Conservation (phyloP, 2,329 filamentous ascomycete genomes). For the Didymella arachidicola region DNA sequence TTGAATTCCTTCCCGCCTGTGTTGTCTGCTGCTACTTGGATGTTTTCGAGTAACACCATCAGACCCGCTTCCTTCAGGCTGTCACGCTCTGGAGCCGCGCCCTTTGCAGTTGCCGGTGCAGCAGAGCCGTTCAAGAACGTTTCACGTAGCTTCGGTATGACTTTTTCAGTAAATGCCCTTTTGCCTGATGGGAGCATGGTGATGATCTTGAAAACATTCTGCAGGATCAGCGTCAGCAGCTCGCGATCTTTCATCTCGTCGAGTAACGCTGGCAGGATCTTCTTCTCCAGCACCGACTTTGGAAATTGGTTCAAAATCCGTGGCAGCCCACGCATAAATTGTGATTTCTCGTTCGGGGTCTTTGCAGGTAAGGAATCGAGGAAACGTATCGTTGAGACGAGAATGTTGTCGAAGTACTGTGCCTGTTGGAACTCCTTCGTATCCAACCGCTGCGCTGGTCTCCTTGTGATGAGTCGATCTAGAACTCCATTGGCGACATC, state of each 20-base stretch:
- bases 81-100: conserved; percentile 73
- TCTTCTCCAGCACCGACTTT: conserved; percentile 91
- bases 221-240: conserved; percentile 81
- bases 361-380: conserved; percentile 91
- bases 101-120: conserved; percentile 54
- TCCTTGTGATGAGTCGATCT: conserved; percentile 83
- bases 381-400: conserved; percentile 96
- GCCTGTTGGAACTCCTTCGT: conserved; percentile 94
- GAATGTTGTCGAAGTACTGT: conserved; percentile 94
- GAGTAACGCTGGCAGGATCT: conserved; percentile 84
- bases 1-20: conserved; percentile 93
- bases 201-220: conserved; percentile 92
- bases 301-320: conserved; percentile 92
- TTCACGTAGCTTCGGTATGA: conserved; percentile 84
- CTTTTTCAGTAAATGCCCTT: conserved; percentile 81
- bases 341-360: conserved; percentile 86
- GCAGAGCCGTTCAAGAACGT: conserved; percentile 73
- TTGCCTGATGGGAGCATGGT: conserved; percentile 75
- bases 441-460: conserved; percentile 85
- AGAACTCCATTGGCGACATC: conserved; percentile 79
- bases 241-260: conserved; percentile 95
- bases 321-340: conserved; percentile 87
- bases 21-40: conserved; percentile 77
- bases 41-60: conserved; percentile 88
- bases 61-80: conserved; percentile 85